Evolutionary conservation across 202 grass and related monocot genomes (phyloP), one percentile per base, ranked within the genome.

Genomic region (Setaria viridis): DNA sequence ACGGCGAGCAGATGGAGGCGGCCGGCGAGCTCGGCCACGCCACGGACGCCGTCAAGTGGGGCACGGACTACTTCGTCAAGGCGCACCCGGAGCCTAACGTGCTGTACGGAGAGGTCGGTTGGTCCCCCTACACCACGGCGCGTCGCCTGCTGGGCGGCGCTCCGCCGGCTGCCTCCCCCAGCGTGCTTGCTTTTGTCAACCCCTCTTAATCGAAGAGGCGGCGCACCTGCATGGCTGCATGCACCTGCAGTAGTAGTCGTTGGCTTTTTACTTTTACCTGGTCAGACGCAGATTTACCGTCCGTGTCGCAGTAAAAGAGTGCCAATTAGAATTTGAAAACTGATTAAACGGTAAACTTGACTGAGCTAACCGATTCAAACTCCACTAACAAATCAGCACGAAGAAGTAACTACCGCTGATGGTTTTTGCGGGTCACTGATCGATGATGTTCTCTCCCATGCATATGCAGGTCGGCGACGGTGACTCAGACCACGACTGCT

Each of bases 31-130:
- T 94, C 14, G 86, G 71, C 17, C 83, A 98, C 85, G 95, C 95
- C 83, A 34, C 91, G 67, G 95, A 98, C 37, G 93, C 95, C 77
- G 71, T 98, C 43, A 98, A 88, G 87, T 98, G 95, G 95, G 93
- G 95, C 51, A 92, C 93, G 1, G 93, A 98, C 76, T 95, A 98
- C 90, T 91, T 94, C 88, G 60, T 92, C 77, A 98, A 98, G 88
- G 93, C 93, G 16, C 93, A 98, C 77, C 91, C 93, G n/a, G 85
- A 94, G 56, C 62, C 95, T 81, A 82, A 86, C 74, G 91, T 98
- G 37, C 88, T 98, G 5, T 98, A 98, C 59, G 95, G 87, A 78
- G 93, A 95, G 93, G 95, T 98, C 16, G 14, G 67, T 81, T 77
- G 13, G 6, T 17, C 16, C 5, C 34, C 1, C 51, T 13, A 59